These are phyloP conservation scores for Avena atlantica DNA, from an alignment of 176 grass and related monocot species.

Conservation along the genomic window DNA sequence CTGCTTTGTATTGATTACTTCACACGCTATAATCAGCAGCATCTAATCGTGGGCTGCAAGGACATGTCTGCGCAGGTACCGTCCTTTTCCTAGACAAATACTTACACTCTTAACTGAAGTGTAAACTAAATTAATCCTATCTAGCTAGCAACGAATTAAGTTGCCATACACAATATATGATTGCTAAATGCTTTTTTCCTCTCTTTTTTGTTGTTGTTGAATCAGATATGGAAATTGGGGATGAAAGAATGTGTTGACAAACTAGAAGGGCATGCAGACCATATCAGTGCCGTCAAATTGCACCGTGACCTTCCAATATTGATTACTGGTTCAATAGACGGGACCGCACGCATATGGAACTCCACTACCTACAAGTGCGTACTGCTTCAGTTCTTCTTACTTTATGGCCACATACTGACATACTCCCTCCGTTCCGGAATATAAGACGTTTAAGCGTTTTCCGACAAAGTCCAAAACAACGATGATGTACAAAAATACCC, in stretches of 20 bases:
- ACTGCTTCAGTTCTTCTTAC: background rate
- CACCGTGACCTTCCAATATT: background rate
- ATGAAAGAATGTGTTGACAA: background rate
- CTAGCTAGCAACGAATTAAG: background rate
- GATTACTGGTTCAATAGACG: constrained; percentile 7
- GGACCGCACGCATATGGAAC: background rate
- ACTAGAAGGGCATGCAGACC: background rate
- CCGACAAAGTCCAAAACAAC: too few species aligned
- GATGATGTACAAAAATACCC: too few species aligned
- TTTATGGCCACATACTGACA: background rate
- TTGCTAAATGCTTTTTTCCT: too few species aligned
- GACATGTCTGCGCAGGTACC: background rate
- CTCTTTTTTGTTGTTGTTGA: background rate
- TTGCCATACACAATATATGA: background rate
- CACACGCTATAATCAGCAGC: background rate
- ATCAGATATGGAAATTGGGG: background rate
- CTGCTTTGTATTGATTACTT: too few species aligned
- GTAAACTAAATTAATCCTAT: background rate
- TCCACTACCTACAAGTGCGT: background rate
- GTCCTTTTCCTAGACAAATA: background rate
- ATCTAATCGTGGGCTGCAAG: background rate
- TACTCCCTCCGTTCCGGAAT: too few species aligned
- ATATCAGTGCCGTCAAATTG: background rate
- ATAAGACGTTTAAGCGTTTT: too few species aligned
- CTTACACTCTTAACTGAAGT: background rate